phyloP scores from a whole-genome alignment of 2,329 filamentous ascomycete species.

The Proliferodiscus dingleyae region DNA sequence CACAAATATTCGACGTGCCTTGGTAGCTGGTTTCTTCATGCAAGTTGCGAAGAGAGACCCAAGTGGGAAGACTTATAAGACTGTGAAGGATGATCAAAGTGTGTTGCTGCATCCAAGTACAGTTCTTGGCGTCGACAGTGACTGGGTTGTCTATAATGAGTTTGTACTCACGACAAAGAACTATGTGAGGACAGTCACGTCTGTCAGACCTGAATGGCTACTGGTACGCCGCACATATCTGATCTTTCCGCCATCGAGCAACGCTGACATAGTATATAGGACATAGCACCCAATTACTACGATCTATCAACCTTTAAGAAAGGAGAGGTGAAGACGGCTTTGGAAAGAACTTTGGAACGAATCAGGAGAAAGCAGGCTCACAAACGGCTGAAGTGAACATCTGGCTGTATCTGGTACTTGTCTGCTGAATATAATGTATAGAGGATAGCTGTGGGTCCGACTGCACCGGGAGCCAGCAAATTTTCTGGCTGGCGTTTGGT shows the following conservation, averaged over 20 bases:
- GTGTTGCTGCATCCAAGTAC: slow-evolving; percentile 93
- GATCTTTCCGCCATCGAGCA: no score
- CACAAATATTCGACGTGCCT: slow-evolving; percentile 87
- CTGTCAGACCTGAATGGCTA: slow-evolving; percentile 90
- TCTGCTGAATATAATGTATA: neutral
- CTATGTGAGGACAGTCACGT: slow-evolving; percentile 91
- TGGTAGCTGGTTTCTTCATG: slow-evolving; percentile 98
- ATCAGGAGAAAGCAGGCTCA: slow-evolving; percentile 46
- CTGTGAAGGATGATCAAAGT: slow-evolving; percentile 92
- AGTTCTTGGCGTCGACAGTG: slow-evolving; percentile 79
- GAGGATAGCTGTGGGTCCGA: neutral
- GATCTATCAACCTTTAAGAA: slow-evolving; percentile 78
- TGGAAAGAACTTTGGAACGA: slow-evolving; percentile 54
- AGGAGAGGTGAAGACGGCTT: slow-evolving; percentile 73
- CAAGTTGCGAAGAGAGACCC: slow-evolving; percentile 93
- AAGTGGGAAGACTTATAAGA: slow-evolving; percentile 84
- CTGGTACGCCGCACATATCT: slow-evolving; percentile 55
- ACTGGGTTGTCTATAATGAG: slow-evolving; percentile 98
- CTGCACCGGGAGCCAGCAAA: neutral
- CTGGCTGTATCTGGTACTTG: neutral
- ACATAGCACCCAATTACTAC: slow-evolving; percentile 92
- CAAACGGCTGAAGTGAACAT: slow-evolving; percentile 22
- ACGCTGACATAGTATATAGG: no score
- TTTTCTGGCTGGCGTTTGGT: neutral
- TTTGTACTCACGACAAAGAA: slow-evolving; percentile 98